Evolutionary conservation across 768 basidiomycete species (phyloP).

Genomic region (Sutorius australiensis): DNA sequence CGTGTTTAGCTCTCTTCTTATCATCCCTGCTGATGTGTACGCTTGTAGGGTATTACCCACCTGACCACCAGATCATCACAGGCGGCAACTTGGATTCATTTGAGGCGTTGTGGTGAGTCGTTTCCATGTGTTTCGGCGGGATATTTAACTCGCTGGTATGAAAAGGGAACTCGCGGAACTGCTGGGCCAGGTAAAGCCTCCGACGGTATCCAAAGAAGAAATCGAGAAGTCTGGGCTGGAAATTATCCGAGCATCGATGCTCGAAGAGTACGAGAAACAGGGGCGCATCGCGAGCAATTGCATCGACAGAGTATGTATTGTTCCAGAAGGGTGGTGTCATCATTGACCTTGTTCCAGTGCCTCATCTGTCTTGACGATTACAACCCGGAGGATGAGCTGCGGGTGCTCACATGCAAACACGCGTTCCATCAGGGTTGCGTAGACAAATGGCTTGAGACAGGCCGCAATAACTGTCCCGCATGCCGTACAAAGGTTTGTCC

Average conservation of each 20-base stretch:
- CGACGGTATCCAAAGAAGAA: conserved; percentile 77
- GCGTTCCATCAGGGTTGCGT: conserved; percentile 89
- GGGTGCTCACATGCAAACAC: conserved; percentile 80
- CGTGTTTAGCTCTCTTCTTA: conserved; percentile 13
- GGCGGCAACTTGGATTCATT: conserved; percentile 75
- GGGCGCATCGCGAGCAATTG: conserved; percentile 75
- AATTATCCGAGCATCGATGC: conserved; percentile 54
- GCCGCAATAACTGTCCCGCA: conserved; percentile 88
- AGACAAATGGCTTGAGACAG: conserved; percentile 82
- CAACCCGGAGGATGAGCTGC: conserved; percentile 67
- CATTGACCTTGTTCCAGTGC: conserved; percentile 43
- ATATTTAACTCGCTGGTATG: not conserved
- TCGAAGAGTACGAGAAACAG: conserved; percentile 53
- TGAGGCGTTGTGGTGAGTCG: conserved; percentile 69
- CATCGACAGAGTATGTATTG: conserved; percentile 61
- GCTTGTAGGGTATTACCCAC: conserved; percentile 79
- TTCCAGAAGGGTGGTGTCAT: not conserved
- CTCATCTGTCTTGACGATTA: conserved; percentile 90
- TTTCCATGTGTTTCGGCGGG: not conserved
- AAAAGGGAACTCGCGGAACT: conserved; percentile 77
- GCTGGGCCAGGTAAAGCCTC: conserved; percentile 77
- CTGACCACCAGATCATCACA: conserved; percentile 85
- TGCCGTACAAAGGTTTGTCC: conserved; percentile 70
- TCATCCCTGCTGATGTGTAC: conserved; percentile 2
- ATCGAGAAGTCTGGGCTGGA: conserved; percentile 82